Evolutionary conservation across 192 early-diverging fungal genomes (phyloP), one percentile per base, ranked within the genome.

Genomic region (Pilaira anomala): DNA sequence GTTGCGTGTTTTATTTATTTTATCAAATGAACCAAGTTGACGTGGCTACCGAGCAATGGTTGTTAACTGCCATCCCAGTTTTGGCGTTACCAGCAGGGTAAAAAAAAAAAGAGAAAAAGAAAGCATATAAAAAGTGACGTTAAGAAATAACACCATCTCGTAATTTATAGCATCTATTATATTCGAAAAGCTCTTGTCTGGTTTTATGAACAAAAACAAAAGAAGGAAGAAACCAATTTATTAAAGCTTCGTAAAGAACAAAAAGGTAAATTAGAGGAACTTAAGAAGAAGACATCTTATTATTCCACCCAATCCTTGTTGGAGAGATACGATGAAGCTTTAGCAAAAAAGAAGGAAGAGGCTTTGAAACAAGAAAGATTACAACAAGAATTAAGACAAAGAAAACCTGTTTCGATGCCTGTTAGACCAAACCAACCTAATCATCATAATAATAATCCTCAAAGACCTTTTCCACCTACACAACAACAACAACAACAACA

Each of bases 251-350:
- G 77, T 36, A 76, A 77, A 13, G 68, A 89, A 58, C 80, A 88
- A 61, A 89, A 87, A 62, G 80, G 78, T 44, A 84, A 89, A 72
- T 73, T 98, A 14, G 94, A 98, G 60, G 96, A 94, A 71, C 79
- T 98, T 59, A 98, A 98, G 77, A 94, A 95, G 66, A 94, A 92
- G 72, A 95, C 93, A 0, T 86, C 89, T 1, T 98, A 91, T 71
- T 93, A 96, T 62, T 77, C 86, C 25, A 96, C 96, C 41, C 92
- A 96, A 72, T 88, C 72, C 16, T 77, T 98, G 25, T 73, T 98
- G 28, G 95, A 98, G 67, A 76, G 90, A 40, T 98, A 93, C 74
- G 93, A 94, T 59, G 57, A 72, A 40, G 67, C 71, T 16, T 64
- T 51, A 42, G 33, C 56, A 41, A 63, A 63, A 33, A 63, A 63